Evolutionary conservation across 2,329 filamentous ascomycete species (phyloP).

Genomic region (Stromatinia cepivora): DNA sequence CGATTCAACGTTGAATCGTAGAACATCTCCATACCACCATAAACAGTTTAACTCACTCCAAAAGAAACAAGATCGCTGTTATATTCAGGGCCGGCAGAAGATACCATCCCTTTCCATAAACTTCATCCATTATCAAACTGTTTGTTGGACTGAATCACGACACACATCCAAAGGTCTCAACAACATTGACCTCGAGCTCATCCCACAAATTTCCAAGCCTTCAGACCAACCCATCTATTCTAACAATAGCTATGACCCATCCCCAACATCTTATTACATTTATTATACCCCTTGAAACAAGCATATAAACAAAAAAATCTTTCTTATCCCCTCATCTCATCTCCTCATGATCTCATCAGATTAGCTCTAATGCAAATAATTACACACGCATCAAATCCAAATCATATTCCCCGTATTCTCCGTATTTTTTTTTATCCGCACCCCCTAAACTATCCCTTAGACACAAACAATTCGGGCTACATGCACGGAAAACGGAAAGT

Average conservation of each 20-base stretch:
- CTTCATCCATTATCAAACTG: not conserved
- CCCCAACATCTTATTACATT: not conserved
- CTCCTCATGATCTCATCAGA: not conserved
- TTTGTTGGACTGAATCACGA: not conserved
- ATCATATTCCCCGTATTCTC: not conserved
- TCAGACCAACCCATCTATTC: not conserved
- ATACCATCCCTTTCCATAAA: not conserved
- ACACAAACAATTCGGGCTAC: not conserved
- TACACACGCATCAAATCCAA: not conserved
- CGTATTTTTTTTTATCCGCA: not conserved
- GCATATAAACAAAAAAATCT: not conserved
- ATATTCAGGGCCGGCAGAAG: too few species aligned
- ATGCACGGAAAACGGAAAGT: conserved; percentile 3
- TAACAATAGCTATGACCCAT: conserved; percentile 10
- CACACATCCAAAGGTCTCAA: not conserved
- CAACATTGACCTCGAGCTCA: not conserved
- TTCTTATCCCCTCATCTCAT: not conserved
- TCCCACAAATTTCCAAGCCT: not conserved
- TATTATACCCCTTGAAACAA: not conserved
- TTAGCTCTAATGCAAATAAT: conserved; percentile 1
- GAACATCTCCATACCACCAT: not conserved
- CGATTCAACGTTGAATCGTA: not conserved
- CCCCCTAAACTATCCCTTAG: not conserved
- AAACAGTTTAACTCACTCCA: not conserved
- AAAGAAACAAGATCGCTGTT: too few species aligned